A percentile compares a stretch with the other conserved stretches of the same genome.
Evolutionary conservation across 139 green algal species (phyloP).

Genomic region (Deuterostichococcus epilithicus): DNA sequence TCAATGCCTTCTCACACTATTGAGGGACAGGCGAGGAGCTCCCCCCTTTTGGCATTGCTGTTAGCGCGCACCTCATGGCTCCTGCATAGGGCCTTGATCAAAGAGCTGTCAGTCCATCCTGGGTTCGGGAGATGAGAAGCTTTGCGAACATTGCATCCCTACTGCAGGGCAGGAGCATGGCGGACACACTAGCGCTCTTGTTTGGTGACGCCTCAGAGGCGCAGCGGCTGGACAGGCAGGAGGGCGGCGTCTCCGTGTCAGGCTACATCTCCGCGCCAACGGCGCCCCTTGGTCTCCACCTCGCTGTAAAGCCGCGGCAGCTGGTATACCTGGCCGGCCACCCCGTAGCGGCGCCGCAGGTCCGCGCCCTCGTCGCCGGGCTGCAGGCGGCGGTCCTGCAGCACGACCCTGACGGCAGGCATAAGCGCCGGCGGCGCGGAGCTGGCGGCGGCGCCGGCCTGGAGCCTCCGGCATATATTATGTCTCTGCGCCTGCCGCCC

Average conservation of each 20-base stretch:
- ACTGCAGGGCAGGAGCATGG: not conserved
- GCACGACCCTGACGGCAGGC: not conserved
- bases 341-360: not conserved
- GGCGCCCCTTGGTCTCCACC: too few species aligned
- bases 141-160: too few species aligned
- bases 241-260: too few species aligned
- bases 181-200: not conserved
- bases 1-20: too few species aligned
- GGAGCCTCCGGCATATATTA: not conserved
- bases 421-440: not conserved
- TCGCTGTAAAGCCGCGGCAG: not conserved
- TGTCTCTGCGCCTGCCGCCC: not conserved
- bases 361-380: not conserved
- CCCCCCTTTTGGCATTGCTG: too few species aligned
- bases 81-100: too few species aligned
- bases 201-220: not conserved
- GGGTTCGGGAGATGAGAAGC: too few species aligned
- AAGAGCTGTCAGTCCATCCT: too few species aligned
- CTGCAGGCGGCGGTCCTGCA: not conserved
- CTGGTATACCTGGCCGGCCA: not conserved
- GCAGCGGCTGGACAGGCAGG: not conserved
- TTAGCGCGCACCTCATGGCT: too few species aligned
- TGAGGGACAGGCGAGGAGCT: too few species aligned
- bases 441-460: too few species aligned
- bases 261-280: not conserved